Evolutionary conservation across 2,329 filamentous ascomycete species (phyloP).

Genomic region (Trichoderma harzianum): DNA sequence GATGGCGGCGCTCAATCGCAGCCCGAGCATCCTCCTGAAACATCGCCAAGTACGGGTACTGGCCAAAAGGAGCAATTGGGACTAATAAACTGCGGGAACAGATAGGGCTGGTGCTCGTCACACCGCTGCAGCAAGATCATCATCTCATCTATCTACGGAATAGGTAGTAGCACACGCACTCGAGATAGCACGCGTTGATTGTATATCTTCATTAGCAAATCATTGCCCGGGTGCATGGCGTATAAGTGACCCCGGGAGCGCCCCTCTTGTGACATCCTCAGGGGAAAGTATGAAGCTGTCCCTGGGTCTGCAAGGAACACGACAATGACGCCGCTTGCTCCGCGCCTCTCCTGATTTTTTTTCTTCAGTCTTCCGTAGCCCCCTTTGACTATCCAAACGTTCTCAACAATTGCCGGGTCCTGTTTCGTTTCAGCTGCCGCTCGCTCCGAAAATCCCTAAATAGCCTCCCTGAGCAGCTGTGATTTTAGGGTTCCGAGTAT

Average conservation of each 20-base stretch:
- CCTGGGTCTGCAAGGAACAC: background rate
- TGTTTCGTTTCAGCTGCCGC: constrained; percentile 3
- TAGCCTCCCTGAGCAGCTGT: background rate
- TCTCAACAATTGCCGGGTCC: background rate
- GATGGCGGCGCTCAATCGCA: background rate
- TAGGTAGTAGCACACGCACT: background rate
- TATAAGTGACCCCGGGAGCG: background rate
- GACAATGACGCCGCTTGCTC: constrained; percentile 7
- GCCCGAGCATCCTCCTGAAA: constrained; percentile 2
- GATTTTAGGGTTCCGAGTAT: background rate
- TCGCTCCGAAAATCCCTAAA: background rate
- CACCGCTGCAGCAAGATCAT: constrained; percentile 1
- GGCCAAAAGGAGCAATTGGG: background rate
- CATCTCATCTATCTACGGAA: background rate
- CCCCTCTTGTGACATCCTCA: background rate
- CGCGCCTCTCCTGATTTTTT: background rate
- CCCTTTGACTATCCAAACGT: background rate
- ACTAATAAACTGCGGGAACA: background rate
- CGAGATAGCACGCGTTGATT: background rate
- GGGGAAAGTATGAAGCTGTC: background rate
- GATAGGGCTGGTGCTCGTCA: background rate
- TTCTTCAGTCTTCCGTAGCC: background rate
- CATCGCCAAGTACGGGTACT: background rate
- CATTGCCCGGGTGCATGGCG: background rate
- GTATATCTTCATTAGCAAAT: background rate